Base-by-base conservation (phyloP, 2,329 filamentous ascomycete species). In the Fusarium sp. region DNA sequence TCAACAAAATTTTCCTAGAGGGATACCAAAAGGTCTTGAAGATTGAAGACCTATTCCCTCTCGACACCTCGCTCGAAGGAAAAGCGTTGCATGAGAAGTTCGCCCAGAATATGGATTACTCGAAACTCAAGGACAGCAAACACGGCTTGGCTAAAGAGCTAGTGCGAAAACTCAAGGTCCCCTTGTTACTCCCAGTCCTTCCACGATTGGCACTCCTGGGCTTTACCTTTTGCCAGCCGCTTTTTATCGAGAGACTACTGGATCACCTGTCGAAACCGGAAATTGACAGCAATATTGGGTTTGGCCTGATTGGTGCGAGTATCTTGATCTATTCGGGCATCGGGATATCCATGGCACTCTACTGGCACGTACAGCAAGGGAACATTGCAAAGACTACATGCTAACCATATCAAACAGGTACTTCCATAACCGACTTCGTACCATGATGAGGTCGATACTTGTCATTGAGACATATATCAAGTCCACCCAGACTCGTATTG, bases 161-260 rank as follows among this genome's bases (percentile, higher is more conserved):
- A 63, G 77, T 8, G 18, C 64, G 41, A 8, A 75, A 79, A 0
- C 66, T 83, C 4, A 62, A 69, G 0, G 74, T 77, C 0, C 77
- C 77, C 0, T 63, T 80, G 3, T 49, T 82, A 0, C 59, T 79
- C 1, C 80, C 81, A 0, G 62, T 82, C 3, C 72, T 74, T 3
- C 80, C 81, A 1, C 75, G 81, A 9, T 63, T 83, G 11, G 77
- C 77, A 2, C 69, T 81, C 7, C 73, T 81, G 5, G 81, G 75
- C 10, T 81, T 83, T 63, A 79, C 71, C 13, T 81, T 82, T 31
- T 81, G 80, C 43, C 81, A 82, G 47, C 81, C 82, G 0, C 80
- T 84, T 35, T 78, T 84, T 44, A 80, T 84, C 57, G 73, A 81
- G 16, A 71, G 74, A 2, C 71, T 81, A 1, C 71, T 84, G 2